A percentile compares a stretch with the other conserved stretches of the same genome.
phyloP scores from a whole-genome alignment of 2,329 filamentous ascomycete species.

The Emmonsiellopsis sp. region DNA sequence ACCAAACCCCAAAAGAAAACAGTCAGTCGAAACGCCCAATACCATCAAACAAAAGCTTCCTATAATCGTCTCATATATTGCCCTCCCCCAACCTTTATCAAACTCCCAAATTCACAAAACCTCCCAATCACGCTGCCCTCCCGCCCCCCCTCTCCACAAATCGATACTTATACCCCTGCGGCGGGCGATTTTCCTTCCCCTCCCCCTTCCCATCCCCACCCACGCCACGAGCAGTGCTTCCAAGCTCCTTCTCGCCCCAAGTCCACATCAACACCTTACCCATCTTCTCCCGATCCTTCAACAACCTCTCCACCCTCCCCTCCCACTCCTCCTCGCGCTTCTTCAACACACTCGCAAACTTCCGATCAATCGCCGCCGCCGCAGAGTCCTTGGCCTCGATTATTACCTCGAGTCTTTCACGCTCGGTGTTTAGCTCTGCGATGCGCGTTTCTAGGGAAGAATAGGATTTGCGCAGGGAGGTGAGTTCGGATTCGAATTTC shows the following conservation, averaged over 20 bases:
- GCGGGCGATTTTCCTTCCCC: conserved; percentile 4
- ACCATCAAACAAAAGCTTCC: too few relatives aligned
- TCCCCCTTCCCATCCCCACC: conserved; percentile 17
- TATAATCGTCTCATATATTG: too few relatives aligned
- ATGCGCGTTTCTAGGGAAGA: conserved; percentile 18
- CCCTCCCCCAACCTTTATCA: too few relatives aligned
- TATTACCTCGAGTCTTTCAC: conserved; percentile 23
- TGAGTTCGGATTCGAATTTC: conserved; percentile 23
- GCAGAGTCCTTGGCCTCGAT: conserved; percentile 33
- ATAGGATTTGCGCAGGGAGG: conserved; percentile 16
- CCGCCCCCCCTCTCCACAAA: conserved; percentile 14
- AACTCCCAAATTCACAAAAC: too few relatives aligned
- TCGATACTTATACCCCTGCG: conserved; percentile 31
- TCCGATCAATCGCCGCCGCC: conserved; percentile 28
- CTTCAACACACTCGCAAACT: conserved; percentile 31
- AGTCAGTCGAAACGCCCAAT: too few relatives aligned
- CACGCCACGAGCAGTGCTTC: conserved; percentile 13
- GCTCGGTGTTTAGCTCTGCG: conserved; percentile 21
- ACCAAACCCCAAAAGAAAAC: too few relatives aligned
- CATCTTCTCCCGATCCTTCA: conserved; percentile 33
- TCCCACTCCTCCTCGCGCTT: conserved; percentile 36
- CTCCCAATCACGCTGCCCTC: neutral
- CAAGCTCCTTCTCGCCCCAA: conserved; percentile 34
- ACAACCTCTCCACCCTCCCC: conserved; percentile 28
- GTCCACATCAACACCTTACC: conserved; percentile 29